Base-by-base conservation (phyloP, 106 monocot genomes). In the Platanthera guangdongensis region DNA sequence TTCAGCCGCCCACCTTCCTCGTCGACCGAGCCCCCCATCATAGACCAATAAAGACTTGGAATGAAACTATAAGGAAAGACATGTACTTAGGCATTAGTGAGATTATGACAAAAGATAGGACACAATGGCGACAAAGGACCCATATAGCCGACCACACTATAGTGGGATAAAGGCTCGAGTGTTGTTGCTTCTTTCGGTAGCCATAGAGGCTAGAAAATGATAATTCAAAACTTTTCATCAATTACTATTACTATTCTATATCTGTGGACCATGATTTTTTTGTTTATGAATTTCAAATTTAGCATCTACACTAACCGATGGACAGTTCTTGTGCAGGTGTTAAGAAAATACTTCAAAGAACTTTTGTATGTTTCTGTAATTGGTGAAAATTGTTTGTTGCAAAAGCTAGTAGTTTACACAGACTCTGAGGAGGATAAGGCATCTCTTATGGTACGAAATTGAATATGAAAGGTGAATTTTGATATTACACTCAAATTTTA, bases 331-430 rank as follows among this genome's bases (percentile, higher is more conserved):
- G 16, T 65, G 51, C 81, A 97, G 96, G 87, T 94, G 54, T 69
- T 97, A 70, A 87, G 82, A 85, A 91, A 83, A 67, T 77, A 94
- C 83, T 91, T 97, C 74, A 82, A 77, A 28, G 91, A 89, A 55
- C 89, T 97, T 82, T 80, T 88, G 25, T 94, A 79, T 64, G 75
- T 94, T 19, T 76, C 73, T 79, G 77, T 76, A 73, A 51, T 64
- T 80, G 81, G 53, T 77, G 83, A 87, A 60, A 75, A 79, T 82
- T 19, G 46, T 50, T 74, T 51, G 57, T 57, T 76, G 71, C 68
- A 89, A 72, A 88, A 75, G 72, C 60, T 80, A 73, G 86, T 90
- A 21, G 85, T 94, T 4, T 97, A 87, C 74, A 72, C 78, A 25
- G 25, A 81, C 67, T 87, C 82, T 48, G 73, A 86, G 48, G 79